Conservation (phyloP, 768 basidiomycete genomes). For the Amanita pseudoporphyria region DNA sequence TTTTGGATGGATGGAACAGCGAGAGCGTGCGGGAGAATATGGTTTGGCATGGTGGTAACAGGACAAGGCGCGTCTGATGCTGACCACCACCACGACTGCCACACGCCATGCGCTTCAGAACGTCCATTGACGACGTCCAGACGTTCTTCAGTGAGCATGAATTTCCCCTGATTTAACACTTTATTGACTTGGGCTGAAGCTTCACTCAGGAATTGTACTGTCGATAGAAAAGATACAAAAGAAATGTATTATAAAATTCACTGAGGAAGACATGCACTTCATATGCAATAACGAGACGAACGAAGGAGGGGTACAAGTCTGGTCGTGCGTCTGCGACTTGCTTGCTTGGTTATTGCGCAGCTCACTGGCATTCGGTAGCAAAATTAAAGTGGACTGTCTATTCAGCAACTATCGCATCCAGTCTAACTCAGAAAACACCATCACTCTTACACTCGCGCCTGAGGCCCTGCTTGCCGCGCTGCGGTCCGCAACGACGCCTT, state of each 20-base stretch:
- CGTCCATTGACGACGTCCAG: constrained; percentile 46
- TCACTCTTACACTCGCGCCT: constrained; percentile 61
- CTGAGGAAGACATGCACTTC: constrained; percentile 63
- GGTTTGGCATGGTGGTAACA: constrained; percentile 22
- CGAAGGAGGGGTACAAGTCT: constrained; percentile 83
- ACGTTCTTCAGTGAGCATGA: constrained; percentile 42
- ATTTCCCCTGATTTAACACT: not conserved
- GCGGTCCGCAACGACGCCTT: constrained; percentile 47
- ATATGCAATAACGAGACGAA: constrained; percentile 77
- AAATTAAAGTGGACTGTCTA: constrained; percentile 56
- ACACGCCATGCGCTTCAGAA: constrained; percentile 48
- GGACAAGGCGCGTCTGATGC: no score
- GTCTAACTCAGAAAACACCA: constrained; percentile 77
- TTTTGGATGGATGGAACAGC: constrained; percentile 52
- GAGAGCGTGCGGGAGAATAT: constrained; percentile 59
- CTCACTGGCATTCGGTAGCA: constrained; percentile 22
- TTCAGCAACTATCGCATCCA: constrained; percentile 79
- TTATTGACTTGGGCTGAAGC: not conserved
- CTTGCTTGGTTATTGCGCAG: not conserved
- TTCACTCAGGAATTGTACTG: constrained; percentile 58
- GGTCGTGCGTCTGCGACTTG: constrained; percentile 41
- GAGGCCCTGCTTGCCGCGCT: constrained; percentile 72
- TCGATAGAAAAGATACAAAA: constrained; percentile 79
- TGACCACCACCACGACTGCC: no score
- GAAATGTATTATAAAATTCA: constrained; percentile 75